Conservation (phyloP, 164 flowering plant species). For the Vitis rupestris region DNA sequence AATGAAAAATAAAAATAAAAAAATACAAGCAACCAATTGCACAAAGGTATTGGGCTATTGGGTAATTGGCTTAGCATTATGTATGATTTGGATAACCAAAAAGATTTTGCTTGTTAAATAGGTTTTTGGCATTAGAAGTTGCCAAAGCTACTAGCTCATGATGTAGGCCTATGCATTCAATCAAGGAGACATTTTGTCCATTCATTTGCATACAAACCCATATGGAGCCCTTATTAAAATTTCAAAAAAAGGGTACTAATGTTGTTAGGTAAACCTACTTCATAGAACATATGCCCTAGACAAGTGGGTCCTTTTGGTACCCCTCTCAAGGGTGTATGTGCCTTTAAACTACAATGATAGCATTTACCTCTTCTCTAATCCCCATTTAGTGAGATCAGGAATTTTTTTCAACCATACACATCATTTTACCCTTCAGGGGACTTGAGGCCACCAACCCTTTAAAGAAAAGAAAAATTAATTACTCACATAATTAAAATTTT, state of each 20-base stretch:
- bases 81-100: neutral
- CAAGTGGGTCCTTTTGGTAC: conserved; percentile 24
- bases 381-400: conserved; percentile 2
- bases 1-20: too few species aligned
- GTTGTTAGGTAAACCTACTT: conserved; percentile 43
- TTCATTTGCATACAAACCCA: conserved; percentile 9
- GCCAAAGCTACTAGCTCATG: conserved; percentile 8
- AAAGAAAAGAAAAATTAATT: neutral
- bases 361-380: conserved; percentile 9
- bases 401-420: neutral
- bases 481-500: too few species aligned
- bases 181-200: conserved; percentile 40
- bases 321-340: conserved; percentile 12
- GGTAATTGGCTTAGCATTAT: too few species aligned
- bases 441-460: neutral
- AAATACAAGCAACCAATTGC: too few species aligned
- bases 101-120: neutral
- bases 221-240: conserved; percentile 8
- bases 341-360: conserved; percentile 16
- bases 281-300: conserved; percentile 21
- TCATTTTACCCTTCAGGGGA: conserved; percentile 1
- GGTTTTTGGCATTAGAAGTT: neutral
- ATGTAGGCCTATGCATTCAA: conserved; percentile 28
- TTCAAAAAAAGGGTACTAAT: conserved; percentile 1
- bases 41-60: too few species aligned